phyloP scores from a whole-genome alignment of 257 asterid genomes.

The Scutellaria minor region DNA sequence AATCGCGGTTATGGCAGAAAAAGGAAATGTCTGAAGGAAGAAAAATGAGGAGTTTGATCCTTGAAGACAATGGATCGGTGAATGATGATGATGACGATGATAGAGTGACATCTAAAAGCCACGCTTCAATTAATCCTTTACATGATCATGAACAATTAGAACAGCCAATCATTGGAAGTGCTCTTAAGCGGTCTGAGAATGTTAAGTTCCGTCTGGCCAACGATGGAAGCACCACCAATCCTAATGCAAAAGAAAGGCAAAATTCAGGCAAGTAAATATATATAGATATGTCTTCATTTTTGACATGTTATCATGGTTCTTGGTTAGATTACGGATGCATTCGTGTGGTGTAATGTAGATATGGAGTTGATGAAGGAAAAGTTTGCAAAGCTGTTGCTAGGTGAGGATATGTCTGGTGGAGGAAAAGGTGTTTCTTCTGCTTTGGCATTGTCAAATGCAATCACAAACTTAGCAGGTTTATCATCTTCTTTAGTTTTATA shows the following conservation, averaged over 20 bases:
- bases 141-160: slow-evolving; percentile 31
- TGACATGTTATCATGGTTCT: neutral
- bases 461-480: slow-evolving; percentile 89
- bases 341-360: slow-evolving; percentile 40
- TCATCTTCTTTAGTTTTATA: neutral
- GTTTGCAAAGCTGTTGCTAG: slow-evolving; percentile 87
- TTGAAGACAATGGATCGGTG: slow-evolving; percentile 25
- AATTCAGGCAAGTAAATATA: slow-evolving; percentile 40
- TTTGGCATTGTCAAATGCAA: slow-evolving; percentile 87
- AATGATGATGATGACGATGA: slow-evolving; percentile 30
- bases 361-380: slow-evolving; percentile 85
- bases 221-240: slow-evolving; percentile 29
- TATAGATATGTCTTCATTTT: neutral
- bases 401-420: slow-evolving; percentile 99
- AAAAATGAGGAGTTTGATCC: slow-evolving; percentile 39
- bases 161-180: slow-evolving; percentile 21
- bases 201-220: slow-evolving; percentile 33
- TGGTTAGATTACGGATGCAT: neutral
- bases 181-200: slow-evolving; percentile 29
- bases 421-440: slow-evolving; percentile 98
- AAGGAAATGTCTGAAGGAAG: slow-evolving; percentile 39
- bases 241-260: slow-evolving; percentile 33
- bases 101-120: slow-evolving; percentile 45
- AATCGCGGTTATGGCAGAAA: slow-evolving; percentile 33
- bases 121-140: slow-evolving; percentile 32